These are phyloP conservation scores for Pseudogymnoascus sp. DNA, from an alignment of 2,329 filamentous ascomycete species.

Conservation along the genomic window DNA sequence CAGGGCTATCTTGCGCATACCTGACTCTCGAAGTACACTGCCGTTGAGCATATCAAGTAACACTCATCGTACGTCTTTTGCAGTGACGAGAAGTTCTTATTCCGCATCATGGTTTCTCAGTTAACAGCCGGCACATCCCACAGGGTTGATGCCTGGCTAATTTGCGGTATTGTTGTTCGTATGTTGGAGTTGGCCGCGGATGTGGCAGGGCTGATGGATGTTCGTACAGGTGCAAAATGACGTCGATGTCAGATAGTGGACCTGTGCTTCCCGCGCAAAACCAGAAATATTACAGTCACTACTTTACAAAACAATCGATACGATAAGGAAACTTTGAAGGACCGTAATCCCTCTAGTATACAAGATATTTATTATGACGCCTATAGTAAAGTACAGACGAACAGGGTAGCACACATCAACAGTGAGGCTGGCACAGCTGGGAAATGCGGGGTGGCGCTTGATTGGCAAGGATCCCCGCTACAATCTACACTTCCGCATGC, in stretches of 20 bases:
- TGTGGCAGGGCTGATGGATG: conserved; percentile 7
- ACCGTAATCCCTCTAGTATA: neutral
- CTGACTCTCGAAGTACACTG: conserved; percentile 91
- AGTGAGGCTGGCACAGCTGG: neutral
- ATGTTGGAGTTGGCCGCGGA: neutral
- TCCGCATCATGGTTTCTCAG: conserved; percentile 37
- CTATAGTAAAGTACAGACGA: neutral
- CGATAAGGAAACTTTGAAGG: neutral
- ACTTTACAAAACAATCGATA: neutral
- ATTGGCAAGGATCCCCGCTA: conserved; percentile 1
- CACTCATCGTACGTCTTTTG: conserved; percentile 98
- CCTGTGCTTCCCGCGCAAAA: conserved; percentile 5
- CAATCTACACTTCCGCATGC: conserved; percentile 6
- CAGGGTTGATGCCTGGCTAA: neutral
- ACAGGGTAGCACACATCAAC: conserved; percentile 2
- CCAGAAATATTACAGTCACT: conserved; percentile 1
- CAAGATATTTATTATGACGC: conserved; percentile 1
- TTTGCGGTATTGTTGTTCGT: conserved; percentile 6
- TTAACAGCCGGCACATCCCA: conserved; percentile 4
- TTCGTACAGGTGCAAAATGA: conserved; percentile 6
- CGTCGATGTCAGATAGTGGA: conserved; percentile 2
- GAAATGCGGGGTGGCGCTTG: conserved; percentile 3
- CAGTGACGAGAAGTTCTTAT: conserved; percentile 62
- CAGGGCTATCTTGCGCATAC: conserved; percentile 38
- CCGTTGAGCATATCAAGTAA: conserved; percentile 89